Percentiles rank a stretch among this genome's conserved stretches.
Evolutionary conservation across 805 yeast species (phyloP).

Genomic region (Alloascoidea africana): DNA sequence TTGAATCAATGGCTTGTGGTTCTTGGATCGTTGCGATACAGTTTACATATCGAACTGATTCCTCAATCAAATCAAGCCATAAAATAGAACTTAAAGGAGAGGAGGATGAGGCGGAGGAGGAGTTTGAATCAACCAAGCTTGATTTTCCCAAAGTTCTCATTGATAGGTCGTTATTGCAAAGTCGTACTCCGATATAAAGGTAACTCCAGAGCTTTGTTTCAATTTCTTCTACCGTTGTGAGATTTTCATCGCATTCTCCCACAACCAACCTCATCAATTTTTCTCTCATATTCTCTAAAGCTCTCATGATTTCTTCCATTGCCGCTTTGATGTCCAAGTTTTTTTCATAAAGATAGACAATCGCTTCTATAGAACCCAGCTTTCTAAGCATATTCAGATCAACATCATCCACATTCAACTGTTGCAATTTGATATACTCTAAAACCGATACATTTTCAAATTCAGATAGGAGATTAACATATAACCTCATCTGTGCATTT

Average conservation of each 20-base stretch:
- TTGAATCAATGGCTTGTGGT: no score
- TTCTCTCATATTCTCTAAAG: slow-evolving; percentile 12
- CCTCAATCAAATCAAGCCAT: no score
- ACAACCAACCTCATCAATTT: slow-evolving; percentile 9
- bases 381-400: slow-evolving; percentile 13
- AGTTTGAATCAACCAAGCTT: no score
- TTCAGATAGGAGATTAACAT: background rate
- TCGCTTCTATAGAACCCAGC: slow-evolving; percentile 10
- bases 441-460: background rate
- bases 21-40: no score
- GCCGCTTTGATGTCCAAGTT: slow-evolving; percentile 4
- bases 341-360: slow-evolving; percentile 5
- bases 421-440: slow-evolving; percentile 11
- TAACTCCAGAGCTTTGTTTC: slow-evolving; percentile 11
- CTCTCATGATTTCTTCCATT: slow-evolving; percentile 7
- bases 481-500: no score
- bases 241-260: slow-evolving; percentile 7
- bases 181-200: background rate
- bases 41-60: no score
- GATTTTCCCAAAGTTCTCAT: no score
- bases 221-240: slow-evolving; percentile 17
- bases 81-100: no score
- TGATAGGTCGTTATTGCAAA: no score
- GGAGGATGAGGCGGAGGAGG: no score
- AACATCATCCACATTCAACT: slow-evolving; percentile 12